These are phyloP conservation scores for Raffaelea albimanens DNA, from an alignment of 2,329 filamentous ascomycete genomes.

Conservation along the genomic window DNA sequence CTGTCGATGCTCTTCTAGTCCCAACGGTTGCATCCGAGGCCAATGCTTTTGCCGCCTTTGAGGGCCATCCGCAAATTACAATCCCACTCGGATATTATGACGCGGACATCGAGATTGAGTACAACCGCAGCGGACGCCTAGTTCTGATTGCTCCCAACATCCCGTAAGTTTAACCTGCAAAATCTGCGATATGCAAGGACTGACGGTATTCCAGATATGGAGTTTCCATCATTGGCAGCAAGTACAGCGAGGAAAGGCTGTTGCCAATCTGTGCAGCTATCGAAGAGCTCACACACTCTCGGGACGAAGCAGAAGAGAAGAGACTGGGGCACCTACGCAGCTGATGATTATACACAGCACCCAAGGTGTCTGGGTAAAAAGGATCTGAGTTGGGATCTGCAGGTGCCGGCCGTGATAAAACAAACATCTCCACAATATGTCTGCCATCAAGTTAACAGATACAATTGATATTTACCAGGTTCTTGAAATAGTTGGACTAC, in stretches of 20 bases:
- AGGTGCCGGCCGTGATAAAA: too few relatives aligned
- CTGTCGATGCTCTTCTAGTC: conserved; percentile 51
- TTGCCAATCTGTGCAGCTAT: conserved; percentile 60
- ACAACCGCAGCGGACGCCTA: conserved; percentile 35
- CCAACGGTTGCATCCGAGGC: conserved; percentile 43
- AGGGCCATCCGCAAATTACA: conserved; percentile 52
- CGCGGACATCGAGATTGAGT: conserved; percentile 31
- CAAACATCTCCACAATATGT: too few relatives aligned
- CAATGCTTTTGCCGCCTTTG: conserved; percentile 44
- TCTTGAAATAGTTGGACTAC: too few relatives aligned
- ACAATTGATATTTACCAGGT: too few relatives aligned
- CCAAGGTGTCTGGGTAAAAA: too few relatives aligned
- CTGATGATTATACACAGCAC: neutral
- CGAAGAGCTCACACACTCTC: conserved; percentile 44
- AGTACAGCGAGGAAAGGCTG: conserved; percentile 51
- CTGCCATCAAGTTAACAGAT: too few relatives aligned
- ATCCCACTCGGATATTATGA: conserved; percentile 55
- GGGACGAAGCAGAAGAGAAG: conserved; percentile 18
- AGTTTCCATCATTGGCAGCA: conserved; percentile 50
- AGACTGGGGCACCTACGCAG: neutral
- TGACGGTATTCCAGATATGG: conserved; percentile 34
- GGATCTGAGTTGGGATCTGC: too few relatives aligned
- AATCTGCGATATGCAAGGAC: neutral
- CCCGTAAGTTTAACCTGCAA: conserved; percentile 8
- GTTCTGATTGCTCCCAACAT: conserved; percentile 40